Conservation (phyloP, 2,329 filamentous ascomycete species). For the Sporothrix protearum region DNA sequence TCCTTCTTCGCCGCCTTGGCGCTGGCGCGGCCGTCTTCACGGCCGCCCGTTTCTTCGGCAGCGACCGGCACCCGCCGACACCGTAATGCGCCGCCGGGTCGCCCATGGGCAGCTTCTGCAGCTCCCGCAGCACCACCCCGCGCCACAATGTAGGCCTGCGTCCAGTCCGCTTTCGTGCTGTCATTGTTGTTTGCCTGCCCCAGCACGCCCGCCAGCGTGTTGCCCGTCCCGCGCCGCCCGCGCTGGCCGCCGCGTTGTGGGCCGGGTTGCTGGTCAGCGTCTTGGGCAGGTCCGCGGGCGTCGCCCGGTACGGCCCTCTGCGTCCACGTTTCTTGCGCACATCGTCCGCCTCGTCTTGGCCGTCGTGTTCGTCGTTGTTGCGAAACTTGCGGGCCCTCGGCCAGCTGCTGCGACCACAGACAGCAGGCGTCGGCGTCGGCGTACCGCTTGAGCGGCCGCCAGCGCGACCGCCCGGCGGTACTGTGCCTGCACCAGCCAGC, state of each 20-base stretch:
- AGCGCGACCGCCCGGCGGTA: conserved; percentile 73
- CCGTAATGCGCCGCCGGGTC: conserved; percentile 48
- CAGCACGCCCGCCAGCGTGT: conserved; percentile 2
- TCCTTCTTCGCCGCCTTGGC: background rate
- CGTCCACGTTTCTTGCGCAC: conserved; percentile 42
- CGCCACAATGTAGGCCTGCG: conserved; percentile 47
- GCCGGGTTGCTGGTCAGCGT: conserved; percentile 25
- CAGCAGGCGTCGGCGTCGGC: conserved; percentile 74
- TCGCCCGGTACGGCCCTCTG: conserved; percentile 48
- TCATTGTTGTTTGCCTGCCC: background rate
- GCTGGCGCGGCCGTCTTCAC: background rate
- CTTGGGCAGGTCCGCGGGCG: conserved; percentile 34
- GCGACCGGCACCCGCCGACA: conserved; percentile 34
- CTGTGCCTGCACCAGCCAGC: conserved; percentile 61
- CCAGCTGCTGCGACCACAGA: conserved; percentile 49
- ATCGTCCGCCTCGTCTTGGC: background rate
- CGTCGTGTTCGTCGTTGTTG: conserved; percentile 38
- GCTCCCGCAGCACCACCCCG: conserved; percentile 44
- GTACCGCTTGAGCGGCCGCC: conserved; percentile 64
- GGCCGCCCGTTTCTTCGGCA: conserved; percentile 20
- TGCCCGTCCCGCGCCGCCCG: conserved; percentile 27
- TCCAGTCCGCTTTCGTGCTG: conserved; percentile 35
- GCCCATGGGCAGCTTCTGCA: conserved; percentile 45
- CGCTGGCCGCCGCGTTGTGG: conserved; percentile 29
- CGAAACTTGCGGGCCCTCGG: conserved; percentile 39